Evolutionary conservation across 78 protist genomes (phyloP), one percentile per base, ranked within the genome.

Genomic region (Bodo saltans): DNA sequence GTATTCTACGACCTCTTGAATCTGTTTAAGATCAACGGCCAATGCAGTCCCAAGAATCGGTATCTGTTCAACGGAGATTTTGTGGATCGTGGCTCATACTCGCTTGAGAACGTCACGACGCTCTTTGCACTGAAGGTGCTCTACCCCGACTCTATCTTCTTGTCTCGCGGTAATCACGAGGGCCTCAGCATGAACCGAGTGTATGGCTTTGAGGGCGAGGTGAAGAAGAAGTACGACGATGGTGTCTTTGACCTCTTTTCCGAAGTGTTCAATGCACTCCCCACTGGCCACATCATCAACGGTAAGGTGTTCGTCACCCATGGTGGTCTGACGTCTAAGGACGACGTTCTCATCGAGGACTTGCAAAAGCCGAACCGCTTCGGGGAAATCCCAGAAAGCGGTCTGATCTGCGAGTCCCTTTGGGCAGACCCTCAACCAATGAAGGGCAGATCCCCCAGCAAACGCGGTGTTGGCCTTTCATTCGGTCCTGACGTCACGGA

Each of bases 191-290:
- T 92, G 93, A 96, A 94, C 93, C 71, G 89, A 70, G 86, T 92
- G 88, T 94, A 96, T 76, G 98, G 98, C 41, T 96, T 96, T 85
- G 92, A 89, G 33, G 97, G 97, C 29, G 98, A 96, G 79, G 98
- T 94, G 42, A 82, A 87, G 60, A 79, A 74, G 70, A 92, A 94
- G 85, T 87, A 34, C 33, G 28, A 29, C 21, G 90, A 87, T 4
- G 68, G 41, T 70, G 70, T 88, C 68, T 90, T 78, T 37, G 83
- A 68, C 38, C 76, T 89, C 17, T 96, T 94, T 84, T 38, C 74
- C 28, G 95, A 96, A 47, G 83, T 92, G 21, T 96, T 94, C 88
- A 11, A 42, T 30, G 42, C 84, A 87, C 85, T 96, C 72, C 98
- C 98, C 34, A 86, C 94, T 42, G 89, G 92, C 73, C 60, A 37